phyloP scores from a whole-genome alignment of 2,329 filamentous ascomycete species.

The Fusarium multiceps region DNA sequence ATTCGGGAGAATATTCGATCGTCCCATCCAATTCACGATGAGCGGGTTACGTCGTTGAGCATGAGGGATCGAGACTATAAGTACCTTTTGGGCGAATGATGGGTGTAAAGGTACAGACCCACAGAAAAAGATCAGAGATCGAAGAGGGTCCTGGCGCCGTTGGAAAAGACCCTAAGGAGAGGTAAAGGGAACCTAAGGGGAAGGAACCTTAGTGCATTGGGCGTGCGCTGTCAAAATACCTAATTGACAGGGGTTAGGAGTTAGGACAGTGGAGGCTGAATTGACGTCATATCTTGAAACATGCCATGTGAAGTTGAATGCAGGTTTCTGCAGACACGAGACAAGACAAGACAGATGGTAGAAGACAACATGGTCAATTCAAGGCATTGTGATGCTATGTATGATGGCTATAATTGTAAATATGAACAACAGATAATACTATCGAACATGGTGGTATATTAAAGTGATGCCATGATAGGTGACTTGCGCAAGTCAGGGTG shows the following conservation, averaged over 20 bases:
- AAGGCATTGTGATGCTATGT: neutral
- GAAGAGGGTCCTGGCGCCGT: conserved; percentile 26
- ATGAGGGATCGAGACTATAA: conserved; percentile 17
- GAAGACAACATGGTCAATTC: neutral
- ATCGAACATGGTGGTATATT: neutral
- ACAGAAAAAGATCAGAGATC: neutral
- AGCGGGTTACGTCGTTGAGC: conserved; percentile 14
- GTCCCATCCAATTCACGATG: conserved; percentile 30
- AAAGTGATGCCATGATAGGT: conserved; percentile 20
- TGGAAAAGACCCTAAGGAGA: conserved; percentile 2
- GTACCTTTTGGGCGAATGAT: neutral
- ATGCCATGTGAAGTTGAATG: conserved; percentile 19
- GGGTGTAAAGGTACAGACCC: conserved; percentile 12
- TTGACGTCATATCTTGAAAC: conserved; percentile 31
- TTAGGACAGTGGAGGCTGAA: conserved; percentile 22
- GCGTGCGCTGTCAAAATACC: conserved; percentile 28
- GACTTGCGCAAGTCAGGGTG: conserved; percentile 4
- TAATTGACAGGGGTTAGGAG: conserved; percentile 18
- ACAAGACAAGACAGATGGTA: conserved; percentile 7
- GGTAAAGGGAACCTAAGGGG: neutral
- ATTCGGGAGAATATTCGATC: conserved; percentile 30
- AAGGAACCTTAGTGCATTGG: conserved; percentile 6
- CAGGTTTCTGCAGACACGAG: conserved; percentile 16
- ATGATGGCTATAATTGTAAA: conserved; percentile 10
- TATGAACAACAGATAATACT: neutral